These are phyloP conservation scores for Glebionis coronaria DNA, from an alignment of 129 eudicot species.

Conservation along the genomic window DNA sequence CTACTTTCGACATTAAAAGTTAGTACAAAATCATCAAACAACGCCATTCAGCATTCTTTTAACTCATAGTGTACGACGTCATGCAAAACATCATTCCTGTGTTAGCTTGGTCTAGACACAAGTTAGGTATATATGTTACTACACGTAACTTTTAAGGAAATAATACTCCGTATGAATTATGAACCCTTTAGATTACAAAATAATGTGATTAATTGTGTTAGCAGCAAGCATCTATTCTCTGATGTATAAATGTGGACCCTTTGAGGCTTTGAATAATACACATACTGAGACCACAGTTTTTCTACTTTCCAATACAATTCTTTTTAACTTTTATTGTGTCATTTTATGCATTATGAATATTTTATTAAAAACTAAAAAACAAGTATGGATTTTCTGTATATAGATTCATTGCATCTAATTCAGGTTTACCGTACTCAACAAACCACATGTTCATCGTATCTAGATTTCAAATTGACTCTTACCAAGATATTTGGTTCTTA, in stretches of 20 bases:
- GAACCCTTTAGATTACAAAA: too few relatives aligned
- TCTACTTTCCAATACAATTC: slow-evolving; percentile 5
- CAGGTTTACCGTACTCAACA: slow-evolving; percentile 13
- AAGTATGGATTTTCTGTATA: background rate
- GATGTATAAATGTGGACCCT: slow-evolving; percentile 15
- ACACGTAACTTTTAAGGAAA: too few relatives aligned
- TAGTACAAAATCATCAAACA: too few relatives aligned
- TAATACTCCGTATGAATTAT: too few relatives aligned
- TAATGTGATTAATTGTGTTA: background rate
- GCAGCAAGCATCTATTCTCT: slow-evolving; percentile 26
- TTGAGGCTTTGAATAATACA: slow-evolving; percentile 11
- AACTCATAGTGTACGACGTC: too few relatives aligned
- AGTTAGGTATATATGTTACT: too few relatives aligned
- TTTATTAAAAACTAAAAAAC: background rate
- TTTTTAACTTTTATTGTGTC: background rate
- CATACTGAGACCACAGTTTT: slow-evolving; percentile 12
- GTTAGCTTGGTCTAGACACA: too few relatives aligned
- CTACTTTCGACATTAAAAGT: too few relatives aligned
- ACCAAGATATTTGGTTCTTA: slow-evolving; percentile 12
- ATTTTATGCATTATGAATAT: slow-evolving; percentile 5
- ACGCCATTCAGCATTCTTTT: too few relatives aligned
- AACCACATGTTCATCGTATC: slow-evolving; percentile 24
- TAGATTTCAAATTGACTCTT: slow-evolving; percentile 6
- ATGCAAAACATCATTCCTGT: too few relatives aligned
- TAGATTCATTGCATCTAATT: slow-evolving; percentile 25